Base-by-base conservation (phyloP, 2,329 filamentous ascomycete species). In the Alternaria arbusti region DNA sequence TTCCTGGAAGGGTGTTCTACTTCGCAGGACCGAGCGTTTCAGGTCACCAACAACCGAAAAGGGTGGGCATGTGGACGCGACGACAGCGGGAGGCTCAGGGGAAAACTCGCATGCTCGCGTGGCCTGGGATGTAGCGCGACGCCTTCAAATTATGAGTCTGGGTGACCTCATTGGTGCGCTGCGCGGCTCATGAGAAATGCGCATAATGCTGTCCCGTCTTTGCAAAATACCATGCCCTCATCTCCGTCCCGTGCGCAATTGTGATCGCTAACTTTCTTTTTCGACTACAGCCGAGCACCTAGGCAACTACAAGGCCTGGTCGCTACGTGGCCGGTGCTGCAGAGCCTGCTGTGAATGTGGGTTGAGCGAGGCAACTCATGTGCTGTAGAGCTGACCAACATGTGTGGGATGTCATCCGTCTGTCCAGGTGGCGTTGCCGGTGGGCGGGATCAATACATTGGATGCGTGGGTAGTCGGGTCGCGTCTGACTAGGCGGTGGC, bases 231-330 rank as follows among this genome's bases (percentile, higher is more conserved):
- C 51, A 63, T 59, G 26, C 17, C 28, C 17, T 60, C 61, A 63
- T 63, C 20, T 63, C 61, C 61, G 47, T 59, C 43, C 55, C 55
- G 60, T 59, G 55, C 43, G 17, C 25, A 54, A 12, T 36, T 26
- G 17, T 26, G 36, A 46, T 40, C 26, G 5, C 36, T n/a, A 26
- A 28, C 15, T 28, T 32, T 17, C 12, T 22, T n/a, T 36, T n/a
- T 36, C 49, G 28, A 40, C 50, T 43, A 22, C 9, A 7, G 25
- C 30, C 25, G 22, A 59, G 12, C 15, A 20, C 11, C 22, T 20
- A 22, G 25, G 54, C 26, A 22, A 52, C 20, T 12, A 22, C 11
- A 25, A 25, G 32, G 32, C 28, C 17, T 51, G 32, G 4, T 28
- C 60, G 47, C n/a, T 51, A 26, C 22, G 50, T 26, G 60, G 60